These are phyloP conservation scores for Geotrichum cucujoidarum DNA, from an alignment of 1,139 yeast species.

Conservation along the genomic window DNA sequence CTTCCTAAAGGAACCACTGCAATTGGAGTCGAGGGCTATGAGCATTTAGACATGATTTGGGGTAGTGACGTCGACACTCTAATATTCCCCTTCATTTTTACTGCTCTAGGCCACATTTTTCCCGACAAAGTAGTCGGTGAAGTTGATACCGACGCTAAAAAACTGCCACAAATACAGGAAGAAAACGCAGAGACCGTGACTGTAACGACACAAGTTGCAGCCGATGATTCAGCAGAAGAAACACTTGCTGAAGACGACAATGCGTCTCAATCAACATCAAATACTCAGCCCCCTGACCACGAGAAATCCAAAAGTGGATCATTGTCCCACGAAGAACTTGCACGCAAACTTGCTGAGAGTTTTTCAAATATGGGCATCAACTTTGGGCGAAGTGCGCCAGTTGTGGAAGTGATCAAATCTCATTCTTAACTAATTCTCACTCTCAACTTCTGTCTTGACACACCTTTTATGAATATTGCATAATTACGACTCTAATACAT, in stretches of 20 bases:
- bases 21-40: slow-evolving; percentile 55
- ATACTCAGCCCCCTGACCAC: not conserved
- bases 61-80: slow-evolving; percentile 58
- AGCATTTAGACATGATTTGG: slow-evolving; percentile 89
- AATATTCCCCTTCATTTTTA: slow-evolving; percentile 50
- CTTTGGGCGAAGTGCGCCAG: slow-evolving; percentile 20
- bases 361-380: slow-evolving; percentile 19
- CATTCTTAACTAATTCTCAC: slow-evolving; percentile 1
- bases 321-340: slow-evolving; percentile 13
- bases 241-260: not conserved
- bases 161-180: too few relatives aligned
- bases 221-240: not conserved
- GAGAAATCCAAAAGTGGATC: not conserved
- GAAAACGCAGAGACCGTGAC: too few relatives aligned
- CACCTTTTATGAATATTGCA: too few relatives aligned
- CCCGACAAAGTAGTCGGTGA: not conserved
- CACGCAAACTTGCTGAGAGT: slow-evolving; percentile 14
- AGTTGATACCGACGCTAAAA: not conserved
- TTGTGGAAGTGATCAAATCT: slow-evolving; percentile 20
- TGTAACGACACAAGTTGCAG: too few relatives aligned
- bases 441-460: not conserved
- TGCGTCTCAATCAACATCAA: not conserved
- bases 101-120: slow-evolving; percentile 23
- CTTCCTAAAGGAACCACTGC: slow-evolving; percentile 43
- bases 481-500: too few relatives aligned